Conservation (phyloP, 805 yeast species). For the Ogataea wickerhamii region DNA sequence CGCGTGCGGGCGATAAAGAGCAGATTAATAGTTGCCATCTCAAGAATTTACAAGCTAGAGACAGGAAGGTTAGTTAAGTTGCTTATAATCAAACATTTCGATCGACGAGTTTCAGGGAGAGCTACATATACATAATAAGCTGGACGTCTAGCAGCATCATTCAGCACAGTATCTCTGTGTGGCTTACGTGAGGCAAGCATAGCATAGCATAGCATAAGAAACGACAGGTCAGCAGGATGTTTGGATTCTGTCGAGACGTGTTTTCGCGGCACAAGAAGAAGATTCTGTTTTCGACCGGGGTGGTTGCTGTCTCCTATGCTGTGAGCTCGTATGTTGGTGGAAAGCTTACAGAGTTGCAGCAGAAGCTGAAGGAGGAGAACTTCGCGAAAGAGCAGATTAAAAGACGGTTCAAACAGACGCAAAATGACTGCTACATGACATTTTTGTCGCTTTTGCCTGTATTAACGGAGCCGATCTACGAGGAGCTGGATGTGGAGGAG, state of each 20-base stretch:
- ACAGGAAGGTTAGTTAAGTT: no score
- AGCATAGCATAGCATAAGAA: no score
- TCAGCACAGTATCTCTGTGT: no score
- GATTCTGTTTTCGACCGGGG: constrained; percentile 41
- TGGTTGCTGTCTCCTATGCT: constrained; percentile 43
- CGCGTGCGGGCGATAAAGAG: no score
- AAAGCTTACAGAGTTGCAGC: constrained; percentile 48
- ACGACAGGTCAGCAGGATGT: no score
- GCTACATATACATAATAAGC: no score
- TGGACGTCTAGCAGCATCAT: no score
- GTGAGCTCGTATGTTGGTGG: constrained; percentile 39
- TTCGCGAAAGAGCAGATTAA: constrained; percentile 66
- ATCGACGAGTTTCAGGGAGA: no score
- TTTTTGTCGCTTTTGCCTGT: constrained; percentile 80
- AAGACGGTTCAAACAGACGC: constrained; percentile 86
- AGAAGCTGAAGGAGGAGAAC: constrained; percentile 51
- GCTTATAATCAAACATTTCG: no score
- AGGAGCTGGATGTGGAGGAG: constrained; percentile 63
- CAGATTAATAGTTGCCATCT: no score
- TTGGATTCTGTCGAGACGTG: constrained; percentile 34
- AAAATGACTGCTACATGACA: constrained; percentile 82
- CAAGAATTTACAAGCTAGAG: no score
- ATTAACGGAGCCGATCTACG: constrained; percentile 59
- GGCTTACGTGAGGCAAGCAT: no score
- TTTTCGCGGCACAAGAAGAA: constrained; percentile 43